phyloP scores from a whole-genome alignment of 345 rosid species.

The Iberis pinnata region DNA sequence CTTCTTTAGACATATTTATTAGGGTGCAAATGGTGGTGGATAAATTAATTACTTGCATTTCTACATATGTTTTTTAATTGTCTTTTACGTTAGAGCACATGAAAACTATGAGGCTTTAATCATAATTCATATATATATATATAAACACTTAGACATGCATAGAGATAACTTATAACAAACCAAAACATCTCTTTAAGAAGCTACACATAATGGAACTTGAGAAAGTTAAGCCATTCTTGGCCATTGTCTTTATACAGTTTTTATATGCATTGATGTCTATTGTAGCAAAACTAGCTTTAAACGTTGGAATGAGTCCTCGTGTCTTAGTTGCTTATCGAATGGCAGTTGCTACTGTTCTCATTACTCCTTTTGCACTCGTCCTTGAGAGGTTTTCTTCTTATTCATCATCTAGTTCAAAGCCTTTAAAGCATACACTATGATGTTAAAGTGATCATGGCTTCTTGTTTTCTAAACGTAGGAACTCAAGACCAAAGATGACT shows the following conservation, averaged over 20 bases:
- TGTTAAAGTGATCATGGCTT: too few relatives aligned
- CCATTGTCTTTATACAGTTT: conserved; percentile 34
- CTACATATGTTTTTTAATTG: too few relatives aligned
- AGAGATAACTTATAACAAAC: conserved; percentile 15
- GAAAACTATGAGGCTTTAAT: too few relatives aligned
- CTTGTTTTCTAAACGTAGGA: conserved; percentile 39
- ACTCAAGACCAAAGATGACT: conserved; percentile 70
- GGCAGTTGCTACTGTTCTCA: conserved; percentile 43
- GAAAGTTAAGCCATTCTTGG: conserved; percentile 35
- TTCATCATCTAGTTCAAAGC: background rate
- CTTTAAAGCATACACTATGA: conserved; percentile 1
- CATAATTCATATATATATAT: too few relatives aligned
- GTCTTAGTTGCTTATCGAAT: conserved; percentile 70
- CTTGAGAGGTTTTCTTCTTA: conserved; percentile 43
- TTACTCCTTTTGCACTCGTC: conserved; percentile 68
- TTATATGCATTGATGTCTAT: conserved; percentile 38
- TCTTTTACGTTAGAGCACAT: too few relatives aligned
- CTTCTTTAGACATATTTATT: conserved; percentile 14
- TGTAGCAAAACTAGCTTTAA: conserved; percentile 35
- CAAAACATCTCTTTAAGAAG: conserved; percentile 3
- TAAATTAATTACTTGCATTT: conserved; percentile 17
- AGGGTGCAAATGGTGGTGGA: too few relatives aligned
- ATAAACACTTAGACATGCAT: too few relatives aligned
- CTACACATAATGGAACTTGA: conserved; percentile 12
- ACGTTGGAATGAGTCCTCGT: conserved; percentile 42